phyloP scores from a whole-genome alignment of 129 eudicot genomes.

The Logfia minima region DNA sequence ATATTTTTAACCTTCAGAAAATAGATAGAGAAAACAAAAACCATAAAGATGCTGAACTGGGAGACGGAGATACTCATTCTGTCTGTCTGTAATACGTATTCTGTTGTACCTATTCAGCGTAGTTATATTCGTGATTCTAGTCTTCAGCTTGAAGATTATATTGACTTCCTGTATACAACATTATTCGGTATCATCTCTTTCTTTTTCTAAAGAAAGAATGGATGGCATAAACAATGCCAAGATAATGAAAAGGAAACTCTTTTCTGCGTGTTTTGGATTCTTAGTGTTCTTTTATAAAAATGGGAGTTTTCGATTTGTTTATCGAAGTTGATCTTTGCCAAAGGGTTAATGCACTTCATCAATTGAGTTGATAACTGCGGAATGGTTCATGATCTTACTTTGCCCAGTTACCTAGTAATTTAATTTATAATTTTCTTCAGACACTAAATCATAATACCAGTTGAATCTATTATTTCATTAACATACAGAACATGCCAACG shows the following conservation, averaged over 20 bases:
- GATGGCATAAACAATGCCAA: conserved; percentile 1
- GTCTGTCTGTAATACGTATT: conserved; percentile 1
- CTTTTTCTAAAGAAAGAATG: conserved; percentile 14
- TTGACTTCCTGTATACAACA: conserved; percentile 28
- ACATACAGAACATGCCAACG: too few species aligned
- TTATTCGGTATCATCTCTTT: conserved; percentile 22
- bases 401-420: not conserved
- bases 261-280: not conserved
- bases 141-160: conserved; percentile 38
- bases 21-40: conserved; percentile 1
- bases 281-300: not conserved
- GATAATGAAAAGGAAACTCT: not conserved
- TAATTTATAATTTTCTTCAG: not conserved
- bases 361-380: not conserved
- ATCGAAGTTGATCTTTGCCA: not conserved
- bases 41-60: not conserved
- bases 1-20: conserved; percentile 4
- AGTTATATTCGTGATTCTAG: conserved; percentile 22
- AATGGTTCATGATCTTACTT: not conserved
- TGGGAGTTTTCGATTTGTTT: not conserved
- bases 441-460: too few species aligned
- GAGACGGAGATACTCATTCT: conserved; percentile 22
- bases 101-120: conserved; percentile 8
- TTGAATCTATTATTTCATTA: too few species aligned
- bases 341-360: not conserved